phyloP scores from a whole-genome alignment of 495 filamentous ascomycete genomes.

The Letharia lupina region DNA sequence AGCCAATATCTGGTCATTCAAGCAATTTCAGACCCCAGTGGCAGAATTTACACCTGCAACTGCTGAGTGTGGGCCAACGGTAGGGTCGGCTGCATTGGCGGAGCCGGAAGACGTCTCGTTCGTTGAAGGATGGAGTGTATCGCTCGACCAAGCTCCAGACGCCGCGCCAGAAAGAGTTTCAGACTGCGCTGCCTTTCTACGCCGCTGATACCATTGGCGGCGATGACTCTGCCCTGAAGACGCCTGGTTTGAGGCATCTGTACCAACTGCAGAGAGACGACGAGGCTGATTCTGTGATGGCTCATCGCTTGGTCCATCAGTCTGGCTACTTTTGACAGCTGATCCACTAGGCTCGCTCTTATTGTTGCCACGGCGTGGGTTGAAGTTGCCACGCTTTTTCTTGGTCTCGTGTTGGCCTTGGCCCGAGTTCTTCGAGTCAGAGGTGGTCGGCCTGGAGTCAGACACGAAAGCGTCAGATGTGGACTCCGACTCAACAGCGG shows the following conservation, averaged over 20 bases:
- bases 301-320: constrained; percentile 8
- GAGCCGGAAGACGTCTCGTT: neutral
- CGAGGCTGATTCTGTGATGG: neutral
- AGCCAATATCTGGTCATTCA: neutral
- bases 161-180: neutral
- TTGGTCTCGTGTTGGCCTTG: neutral
- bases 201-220: constrained; percentile 5
- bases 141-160: constrained; percentile 11
- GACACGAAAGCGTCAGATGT: neutral
- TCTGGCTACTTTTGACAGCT: neutral
- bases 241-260: neutral
- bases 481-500: neutral
- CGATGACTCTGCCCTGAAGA: constrained; percentile 2
- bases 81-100: neutral
- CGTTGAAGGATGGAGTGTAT: neutral
- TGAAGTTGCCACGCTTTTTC: neutral
- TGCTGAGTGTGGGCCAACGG: neutral
- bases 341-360: constrained; percentile 11
- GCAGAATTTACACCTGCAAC: neutral
- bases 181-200: constrained; percentile 3
- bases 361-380: constrained; percentile 6
- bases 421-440: neutral
- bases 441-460: neutral
- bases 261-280: constrained; percentile 7
- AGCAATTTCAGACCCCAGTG: neutral